Evolutionary conservation across 768 basidiomycete genomes (phyloP), one percentile per base, ranked within the genome.

Genomic region (Tulasnella sp.): DNA sequence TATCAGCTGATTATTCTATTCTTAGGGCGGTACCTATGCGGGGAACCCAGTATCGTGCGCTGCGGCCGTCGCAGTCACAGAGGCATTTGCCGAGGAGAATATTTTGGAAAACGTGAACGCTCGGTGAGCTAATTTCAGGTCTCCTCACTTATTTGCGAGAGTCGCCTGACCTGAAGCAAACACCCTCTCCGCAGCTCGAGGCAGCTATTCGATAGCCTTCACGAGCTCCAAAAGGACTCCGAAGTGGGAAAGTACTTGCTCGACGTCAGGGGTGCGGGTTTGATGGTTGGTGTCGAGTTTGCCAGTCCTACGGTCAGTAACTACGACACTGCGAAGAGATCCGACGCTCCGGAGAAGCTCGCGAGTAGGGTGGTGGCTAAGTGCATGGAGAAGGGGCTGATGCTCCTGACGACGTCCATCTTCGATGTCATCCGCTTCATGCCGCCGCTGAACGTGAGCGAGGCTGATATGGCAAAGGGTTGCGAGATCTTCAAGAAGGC

Each of bases 41-140:
- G 93, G 93, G 25, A 97, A 94, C 66, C 83, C 89, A 0, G 89
- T 97, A 0, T 76, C 87, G 0, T 97, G 93, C 66, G 93, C 94
- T 0, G 94, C 94, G 3, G 93, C 84, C 2, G 76, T 84, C 21
- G 92, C 92, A 0, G 86, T 88, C 19, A 78, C 77, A 21, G 84
- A 91, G 56, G 84, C 76, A 1, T 82, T 96, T 70, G 72, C 75
- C 53, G 82, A 87, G 62, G 91, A 93, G 65, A 80, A 84, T n/a
- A 76, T 92, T 48, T 75, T 92, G 19, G 78, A 79, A 9, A 96
- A 96, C 67, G 91, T 93, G 43, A 71, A 78, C 52, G 78, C 75
- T 4, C 78, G 93, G 81, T 85, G 65, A 41, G 34, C 12, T 31
- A n/a, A 17, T 15, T 3, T 10, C 42, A 2, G 4, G 53, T 30